phyloP scores from a whole-genome alignment of 2,329 filamentous ascomycete species.

The Talaromyces rugulosus region DNA sequence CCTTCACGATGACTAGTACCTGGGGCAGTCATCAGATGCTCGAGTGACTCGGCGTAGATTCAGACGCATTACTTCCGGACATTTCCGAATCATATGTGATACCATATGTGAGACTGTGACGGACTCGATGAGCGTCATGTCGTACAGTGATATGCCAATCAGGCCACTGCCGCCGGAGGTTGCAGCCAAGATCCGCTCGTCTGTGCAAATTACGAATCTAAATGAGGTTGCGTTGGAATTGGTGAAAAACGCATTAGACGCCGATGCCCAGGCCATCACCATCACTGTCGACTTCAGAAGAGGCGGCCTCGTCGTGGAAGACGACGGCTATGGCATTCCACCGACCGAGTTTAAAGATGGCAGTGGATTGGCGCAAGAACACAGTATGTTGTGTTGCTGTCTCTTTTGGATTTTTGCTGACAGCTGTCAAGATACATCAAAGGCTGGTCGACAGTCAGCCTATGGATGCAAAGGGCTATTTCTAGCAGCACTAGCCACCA shows the following conservation, averaged over 20 bases:
- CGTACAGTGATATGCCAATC: constrained; percentile 43
- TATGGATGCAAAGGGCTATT: constrained; percentile 73
- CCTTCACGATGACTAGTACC: background rate
- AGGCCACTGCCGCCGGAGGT: constrained; percentile 66
- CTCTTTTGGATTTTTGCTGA: constrained; percentile 6
- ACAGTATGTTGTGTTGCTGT: constrained; percentile 52
- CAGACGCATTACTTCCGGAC: background rate
- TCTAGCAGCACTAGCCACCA: constrained; percentile 67
- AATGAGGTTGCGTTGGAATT: constrained; percentile 68
- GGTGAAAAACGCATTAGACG: constrained; percentile 81
- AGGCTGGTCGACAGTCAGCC: constrained; percentile 47
- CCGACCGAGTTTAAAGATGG: constrained; percentile 65
- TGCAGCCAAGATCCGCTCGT: constrained; percentile 77
- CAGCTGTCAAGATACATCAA: constrained; percentile 67
- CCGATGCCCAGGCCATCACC: constrained; percentile 63
- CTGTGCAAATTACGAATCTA: constrained; percentile 71
- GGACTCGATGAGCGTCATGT: constrained; percentile 18
- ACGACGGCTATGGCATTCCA: constrained; percentile 75
- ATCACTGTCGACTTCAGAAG: constrained; percentile 69
- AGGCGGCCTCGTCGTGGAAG: constrained; percentile 75
- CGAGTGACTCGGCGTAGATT: background rate
- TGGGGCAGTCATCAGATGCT: background rate
- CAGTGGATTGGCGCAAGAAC: constrained; percentile 68
- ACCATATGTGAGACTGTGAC: background rate
- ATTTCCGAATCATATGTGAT: background rate